Conservation (phyloP, 768 basidiomycete species). For the Suillus sp. region DNA sequence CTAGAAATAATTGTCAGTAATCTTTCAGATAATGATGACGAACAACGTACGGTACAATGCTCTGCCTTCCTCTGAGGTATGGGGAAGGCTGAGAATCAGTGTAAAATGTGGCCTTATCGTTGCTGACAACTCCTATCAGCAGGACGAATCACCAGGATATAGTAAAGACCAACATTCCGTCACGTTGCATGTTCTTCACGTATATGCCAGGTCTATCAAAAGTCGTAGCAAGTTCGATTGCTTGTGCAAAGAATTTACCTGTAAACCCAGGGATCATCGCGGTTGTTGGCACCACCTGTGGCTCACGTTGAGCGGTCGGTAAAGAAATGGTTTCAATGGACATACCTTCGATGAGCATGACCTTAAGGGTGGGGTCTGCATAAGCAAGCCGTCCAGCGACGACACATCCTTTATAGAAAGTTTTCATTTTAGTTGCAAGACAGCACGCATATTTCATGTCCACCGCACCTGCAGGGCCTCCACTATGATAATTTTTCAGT, state of each 20-base stretch:
- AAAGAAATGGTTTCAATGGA: not conserved
- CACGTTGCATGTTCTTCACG: constrained; percentile 70
- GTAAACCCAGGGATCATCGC: constrained; percentile 77
- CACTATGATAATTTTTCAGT: constrained; percentile 34
- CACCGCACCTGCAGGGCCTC: constrained; percentile 59
- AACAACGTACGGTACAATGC: constrained; percentile 63
- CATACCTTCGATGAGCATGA: constrained; percentile 73
- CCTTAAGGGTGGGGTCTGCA: constrained; percentile 71
- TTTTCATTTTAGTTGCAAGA: constrained; percentile 1
- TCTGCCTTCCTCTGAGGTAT: constrained; percentile 60
- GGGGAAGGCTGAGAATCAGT: constrained; percentile 59
- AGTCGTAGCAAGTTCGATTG: not conserved
- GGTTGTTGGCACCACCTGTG: constrained; percentile 66
- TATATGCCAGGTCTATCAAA: constrained; percentile 60
- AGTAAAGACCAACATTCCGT: constrained; percentile 55
- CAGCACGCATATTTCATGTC: too few relatives aligned
- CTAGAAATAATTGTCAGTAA: constrained; percentile 32
- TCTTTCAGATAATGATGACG: not conserved
- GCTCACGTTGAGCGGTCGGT: not conserved
- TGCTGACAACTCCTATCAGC: constrained; percentile 40
- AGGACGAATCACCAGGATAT: not conserved
- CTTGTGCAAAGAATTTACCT: constrained; percentile 34
- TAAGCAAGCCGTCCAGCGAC: constrained; percentile 70
- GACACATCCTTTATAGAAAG: constrained; percentile 50
- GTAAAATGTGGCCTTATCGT: constrained; percentile 77